Percentiles rank a stretch among this genome's conserved stretches.
These are phyloP conservation scores for Ormosia emarginata DNA, from an alignment of 306 rosid species.

Conservation along the genomic window DNA sequence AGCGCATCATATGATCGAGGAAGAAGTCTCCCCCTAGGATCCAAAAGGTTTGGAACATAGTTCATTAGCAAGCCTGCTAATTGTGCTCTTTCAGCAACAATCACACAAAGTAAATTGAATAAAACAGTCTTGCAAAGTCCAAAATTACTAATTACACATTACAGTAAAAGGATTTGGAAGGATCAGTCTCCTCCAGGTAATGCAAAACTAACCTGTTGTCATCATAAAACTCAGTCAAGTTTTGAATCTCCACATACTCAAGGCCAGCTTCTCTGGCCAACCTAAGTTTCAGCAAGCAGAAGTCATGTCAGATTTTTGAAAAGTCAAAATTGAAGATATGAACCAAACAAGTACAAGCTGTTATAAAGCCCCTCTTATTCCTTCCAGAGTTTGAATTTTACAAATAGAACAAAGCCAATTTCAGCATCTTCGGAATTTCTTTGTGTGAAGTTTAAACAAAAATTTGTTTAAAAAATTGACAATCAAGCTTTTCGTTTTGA, in stretches of 20 bases:
- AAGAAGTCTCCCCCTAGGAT: slow-evolving; percentile 88
- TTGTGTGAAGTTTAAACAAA: background rate
- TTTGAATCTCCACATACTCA: slow-evolving; percentile 92
- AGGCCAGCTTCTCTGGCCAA: slow-evolving; percentile 98
- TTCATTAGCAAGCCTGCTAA: slow-evolving; percentile 66
- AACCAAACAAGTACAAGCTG: background rate
- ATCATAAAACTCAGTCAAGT: slow-evolving; percentile 85
- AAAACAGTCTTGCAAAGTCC: slow-evolving; percentile 14
- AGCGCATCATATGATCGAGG: slow-evolving; percentile 84
- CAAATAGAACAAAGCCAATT: background rate
- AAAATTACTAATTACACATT: slow-evolving; percentile 3
- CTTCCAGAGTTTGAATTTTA: background rate
- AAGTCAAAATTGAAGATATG: slow-evolving; percentile 3
- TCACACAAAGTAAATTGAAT: slow-evolving; percentile 12
- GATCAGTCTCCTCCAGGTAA: slow-evolving; percentile 10
- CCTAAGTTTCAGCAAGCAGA: slow-evolving; percentile 44
- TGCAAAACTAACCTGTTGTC: slow-evolving; percentile 71
- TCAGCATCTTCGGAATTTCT: background rate
- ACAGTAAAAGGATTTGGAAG: slow-evolving; percentile 15
- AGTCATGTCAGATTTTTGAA: background rate
- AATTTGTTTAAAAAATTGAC: background rate
- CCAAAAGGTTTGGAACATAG: slow-evolving; percentile 70
- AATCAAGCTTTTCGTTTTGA: slow-evolving; percentile 8
- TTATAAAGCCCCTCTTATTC: background rate
- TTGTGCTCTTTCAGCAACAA: slow-evolving; percentile 63